Conservation (phyloP, 2,329 filamentous ascomycete species). For the Penicillium sp. region DNA sequence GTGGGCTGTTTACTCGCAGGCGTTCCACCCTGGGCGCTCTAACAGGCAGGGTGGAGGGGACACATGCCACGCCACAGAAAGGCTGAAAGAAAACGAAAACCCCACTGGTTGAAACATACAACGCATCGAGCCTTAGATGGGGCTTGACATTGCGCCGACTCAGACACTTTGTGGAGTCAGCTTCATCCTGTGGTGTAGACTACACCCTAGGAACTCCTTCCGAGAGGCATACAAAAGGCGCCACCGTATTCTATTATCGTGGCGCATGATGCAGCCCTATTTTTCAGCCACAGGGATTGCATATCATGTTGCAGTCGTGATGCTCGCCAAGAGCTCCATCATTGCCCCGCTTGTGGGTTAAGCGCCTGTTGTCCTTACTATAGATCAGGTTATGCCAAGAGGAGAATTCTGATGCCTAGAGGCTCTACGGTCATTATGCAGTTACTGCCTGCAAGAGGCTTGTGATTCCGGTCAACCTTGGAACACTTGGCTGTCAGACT, state of each 20-base stretch:
- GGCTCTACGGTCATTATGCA: not conserved
- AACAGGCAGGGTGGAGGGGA: not conserved
- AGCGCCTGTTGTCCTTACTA: not conserved
- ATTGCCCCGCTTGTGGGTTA: not conserved
- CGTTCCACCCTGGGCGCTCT: not conserved
- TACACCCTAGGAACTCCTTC: not conserved
- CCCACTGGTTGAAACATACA: not conserved
- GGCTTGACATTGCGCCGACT: not conserved
- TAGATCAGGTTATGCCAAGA: conserved; percentile 12
- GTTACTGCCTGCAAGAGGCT: not conserved
- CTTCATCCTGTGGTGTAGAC: not conserved
- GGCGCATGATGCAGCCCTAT: conserved; percentile 15
- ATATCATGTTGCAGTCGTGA: conserved; percentile 13
- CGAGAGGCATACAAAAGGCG: not conserved
- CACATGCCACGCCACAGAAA: not conserved
- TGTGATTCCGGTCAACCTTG: not conserved
- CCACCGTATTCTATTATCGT: conserved; percentile 4
- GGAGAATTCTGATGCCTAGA: not conserved
- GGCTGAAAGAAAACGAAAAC: not conserved
- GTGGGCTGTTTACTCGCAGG: conserved; percentile 12
- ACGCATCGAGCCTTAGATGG: not conserved
- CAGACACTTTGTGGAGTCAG: not conserved
- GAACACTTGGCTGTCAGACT: not conserved
- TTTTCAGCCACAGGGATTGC: conserved; percentile 15
- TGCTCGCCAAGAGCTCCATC: conserved; percentile 16